Evolutionary conservation across 805 yeast genomes (phyloP).

Genomic region (Candida insectorum): DNA sequence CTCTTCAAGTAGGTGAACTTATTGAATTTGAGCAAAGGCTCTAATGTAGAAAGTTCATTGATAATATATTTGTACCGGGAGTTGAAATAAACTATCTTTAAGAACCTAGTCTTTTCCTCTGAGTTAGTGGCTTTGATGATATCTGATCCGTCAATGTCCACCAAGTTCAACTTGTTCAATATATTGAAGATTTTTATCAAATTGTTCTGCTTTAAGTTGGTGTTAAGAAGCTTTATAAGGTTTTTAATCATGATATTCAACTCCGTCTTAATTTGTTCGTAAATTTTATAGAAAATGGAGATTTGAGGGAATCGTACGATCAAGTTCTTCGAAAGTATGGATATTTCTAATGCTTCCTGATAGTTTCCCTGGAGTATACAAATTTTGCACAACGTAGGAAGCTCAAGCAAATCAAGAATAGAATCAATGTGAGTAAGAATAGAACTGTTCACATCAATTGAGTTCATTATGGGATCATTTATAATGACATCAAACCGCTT

Average conservation of each 20-base stretch:
- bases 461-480: constrained; percentile 18
- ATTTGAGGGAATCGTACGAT: constrained; percentile 65
- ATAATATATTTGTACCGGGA: constrained; percentile 68
- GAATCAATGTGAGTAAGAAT: constrained; percentile 64
- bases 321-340: constrained; percentile 68
- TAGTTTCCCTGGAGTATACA: constrained; percentile 85
- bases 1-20: constrained; percentile 67
- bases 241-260: constrained; percentile 66
- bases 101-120: constrained; percentile 29
- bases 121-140: constrained; percentile 60
- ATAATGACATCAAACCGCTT: constrained; percentile 9
- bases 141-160: constrained; percentile 71
- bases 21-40: constrained; percentile 52
- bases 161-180: constrained; percentile 60
- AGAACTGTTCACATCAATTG: constrained; percentile 23
- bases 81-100: constrained; percentile 58
- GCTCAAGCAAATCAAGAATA: constrained; percentile 72
- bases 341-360: constrained; percentile 83
- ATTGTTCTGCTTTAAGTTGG: constrained; percentile 76
- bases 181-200: constrained; percentile 76
- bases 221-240: constrained; percentile 62
- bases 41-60: constrained; percentile 54
- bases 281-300: constrained; percentile 48
- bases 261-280: constrained; percentile 51
- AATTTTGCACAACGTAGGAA: constrained; percentile 80